These are phyloP conservation scores for Penicillium flavigenum DNA, from an alignment of 495 filamentous ascomycete genomes.

Conservation along the genomic window DNA sequence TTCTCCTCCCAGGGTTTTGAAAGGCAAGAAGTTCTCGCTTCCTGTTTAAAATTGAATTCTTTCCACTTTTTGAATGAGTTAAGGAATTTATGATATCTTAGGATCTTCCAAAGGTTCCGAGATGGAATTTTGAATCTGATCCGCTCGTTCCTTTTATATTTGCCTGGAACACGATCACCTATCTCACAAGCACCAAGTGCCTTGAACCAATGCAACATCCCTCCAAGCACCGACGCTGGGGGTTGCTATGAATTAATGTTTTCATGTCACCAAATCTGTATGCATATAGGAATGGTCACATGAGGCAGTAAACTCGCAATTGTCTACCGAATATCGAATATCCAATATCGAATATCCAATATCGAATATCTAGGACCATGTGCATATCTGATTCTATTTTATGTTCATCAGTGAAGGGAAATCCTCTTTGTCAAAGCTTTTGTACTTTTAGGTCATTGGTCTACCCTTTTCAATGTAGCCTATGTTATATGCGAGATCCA, in stretches of 20 bases:
- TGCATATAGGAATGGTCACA: constrained; percentile 4
- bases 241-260: constrained; percentile 21
- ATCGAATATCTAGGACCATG: background rate
- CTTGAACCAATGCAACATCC: background rate
- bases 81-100: background rate
- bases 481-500: background rate
- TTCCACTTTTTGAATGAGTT: background rate
- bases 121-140: background rate
- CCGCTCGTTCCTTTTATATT: constrained; percentile 1
- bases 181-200: background rate
- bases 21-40: constrained; percentile 85
- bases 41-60: constrained; percentile 59
- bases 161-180: constrained; percentile 2
- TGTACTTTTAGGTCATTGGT: background rate
- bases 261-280: constrained; percentile 8
- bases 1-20: constrained; percentile 58
- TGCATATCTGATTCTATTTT: background rate
- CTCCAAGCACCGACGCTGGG: background rate
- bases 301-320: background rate
- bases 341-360: constrained; percentile 1
- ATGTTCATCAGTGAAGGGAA: background rate
- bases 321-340: background rate
- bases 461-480: background rate
- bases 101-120: background rate
- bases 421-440: background rate